Base-by-base conservation (phyloP, 2,329 filamentous ascomycete species). In the Diplocarpon rosae region DNA sequence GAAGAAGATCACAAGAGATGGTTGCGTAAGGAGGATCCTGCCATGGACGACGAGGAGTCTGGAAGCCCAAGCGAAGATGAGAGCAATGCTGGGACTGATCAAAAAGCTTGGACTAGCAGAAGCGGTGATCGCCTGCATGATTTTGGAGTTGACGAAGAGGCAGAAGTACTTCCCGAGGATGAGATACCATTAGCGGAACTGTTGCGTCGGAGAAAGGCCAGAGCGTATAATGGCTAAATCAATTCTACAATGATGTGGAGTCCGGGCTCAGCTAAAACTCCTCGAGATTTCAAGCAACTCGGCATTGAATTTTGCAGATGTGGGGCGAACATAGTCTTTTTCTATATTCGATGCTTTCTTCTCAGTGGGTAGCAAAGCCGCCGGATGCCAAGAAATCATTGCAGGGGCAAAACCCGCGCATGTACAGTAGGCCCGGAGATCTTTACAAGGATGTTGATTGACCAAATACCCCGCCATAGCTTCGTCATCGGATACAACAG, bases 131-230 rank as follows among this genome's bases (percentile, higher is more conserved):
- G 77, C 29, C 64, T 92, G 39, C 70, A 74, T 34, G 85, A 92
- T 56, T 92, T 80, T 57, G 85, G 85, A 1, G 84, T 92, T 0
- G 85, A 90, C 54, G 83, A 87, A 56, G 82, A 85, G 12, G 74
- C 72, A 0, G 81, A 87, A 48, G 69, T 73, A 37, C 14, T 60
- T 24, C 71, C 72, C 51, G 74, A 78, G 47, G 78, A 78, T 49
- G 78, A 88, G 54, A 65, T 90, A 12, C 85, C 84, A 0, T 64
- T 90, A 33, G 78, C 75, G 3, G 78, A 86, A 58, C 56, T 90
- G 12, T 63, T 88, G 36, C 66, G 75, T 38, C 67, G 78, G 51
- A 66, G 78, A 50, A 75, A 68, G 45, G 37, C 37, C n/a, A 39
- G 37, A 41, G 37, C 38, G 11, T 37, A 45, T 15, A 15, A 43